phyloP scores from a whole-genome alignment of 2,329 filamentous ascomycete species.

The Botryosphaeria dothidea region DNA sequence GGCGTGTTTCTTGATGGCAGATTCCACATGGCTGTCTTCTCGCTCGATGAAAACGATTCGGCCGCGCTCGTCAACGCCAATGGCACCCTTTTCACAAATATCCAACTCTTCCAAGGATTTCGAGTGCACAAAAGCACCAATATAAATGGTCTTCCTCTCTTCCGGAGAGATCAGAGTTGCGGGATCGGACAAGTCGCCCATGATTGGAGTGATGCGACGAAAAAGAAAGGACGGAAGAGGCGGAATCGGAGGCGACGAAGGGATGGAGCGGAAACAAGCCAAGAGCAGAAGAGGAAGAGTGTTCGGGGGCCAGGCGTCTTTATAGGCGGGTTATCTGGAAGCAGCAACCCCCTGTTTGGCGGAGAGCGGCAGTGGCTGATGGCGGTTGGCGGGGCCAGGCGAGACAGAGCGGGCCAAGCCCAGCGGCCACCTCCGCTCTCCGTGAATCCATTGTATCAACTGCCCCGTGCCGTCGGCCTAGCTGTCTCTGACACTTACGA shows the following conservation, averaged over 20 bases:
- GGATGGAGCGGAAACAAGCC: background rate
- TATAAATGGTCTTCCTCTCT: conserved; percentile 45
- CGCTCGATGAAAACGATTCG: conserved; percentile 52
- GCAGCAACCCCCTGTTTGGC: conserved; percentile 1
- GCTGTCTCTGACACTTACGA: background rate
- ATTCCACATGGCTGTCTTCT: conserved; percentile 29
- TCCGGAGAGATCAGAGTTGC: background rate
- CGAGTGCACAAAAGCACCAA: conserved; percentile 64
- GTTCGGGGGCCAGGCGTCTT: background rate
- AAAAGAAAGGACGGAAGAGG: background rate
- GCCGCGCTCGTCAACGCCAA: conserved; percentile 55
- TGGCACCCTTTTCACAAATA: conserved; percentile 47
- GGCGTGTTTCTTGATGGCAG: conserved; percentile 28
- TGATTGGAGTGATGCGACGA: too few relatives aligned
- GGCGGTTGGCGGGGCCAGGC: background rate
- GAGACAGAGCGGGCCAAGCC: background rate
- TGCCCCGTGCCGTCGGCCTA: conserved; percentile 1
- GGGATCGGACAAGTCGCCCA: background rate
- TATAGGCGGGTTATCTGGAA: background rate
- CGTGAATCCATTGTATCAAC: conserved; percentile 9
- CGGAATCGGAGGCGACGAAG: background rate
- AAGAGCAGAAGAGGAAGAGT: background rate
- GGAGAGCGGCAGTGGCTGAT: background rate
- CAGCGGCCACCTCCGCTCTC: conserved; percentile 17
- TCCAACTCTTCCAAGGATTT: conserved; percentile 51